Base-by-base conservation (phyloP, 2,329 filamentous ascomycete species). In the Septoria petroselini region DNA sequence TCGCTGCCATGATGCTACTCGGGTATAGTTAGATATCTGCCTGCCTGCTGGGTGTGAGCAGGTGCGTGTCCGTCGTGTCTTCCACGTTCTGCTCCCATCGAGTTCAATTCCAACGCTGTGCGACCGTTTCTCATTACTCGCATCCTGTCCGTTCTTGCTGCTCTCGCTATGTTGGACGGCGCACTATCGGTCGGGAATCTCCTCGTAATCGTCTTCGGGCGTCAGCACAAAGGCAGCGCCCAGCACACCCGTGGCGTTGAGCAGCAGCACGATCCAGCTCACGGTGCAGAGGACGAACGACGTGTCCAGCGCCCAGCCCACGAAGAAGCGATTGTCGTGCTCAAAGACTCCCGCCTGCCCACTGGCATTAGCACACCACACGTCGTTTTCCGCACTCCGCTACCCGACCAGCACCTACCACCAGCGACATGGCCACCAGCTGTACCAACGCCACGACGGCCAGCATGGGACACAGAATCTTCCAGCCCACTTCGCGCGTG, bases 161-260 rank as follows among this genome's bases (percentile, higher is more conserved):
- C 35, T 3, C 17, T 21, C 15, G 18, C 17, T 18, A 38, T 19
- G 12, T 9, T 12, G 30, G 6, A 4, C 17, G 3, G 35, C 35
- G 5, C 23, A 38, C 17, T 38, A 38, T 17, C 35, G 35, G 15
- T 37, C 34, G 7, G 58, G 57, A 65, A 83, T 88, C 55, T 88
- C 79, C 67, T 95, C 88, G 71, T 95, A 96, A 48, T 88, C 91
- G 62, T 86, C 88, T 67, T 96, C 91, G 0, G 82, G 79, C 1
- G 88, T 85, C 35, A 95, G 73, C 17, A 86, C 69, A 52, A 83
- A 81, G 4, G 84, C 85, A 1, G 87, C 86, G 8, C 82, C 71
- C 1, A 79, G 73, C 46, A 96, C 73, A 9, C 79, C 82, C 11
- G 75, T 64, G 0, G 74, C 75, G 49, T 79, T 76, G 12, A 82